Conservation (phyloP, 345 rosid genomes). For the Psidium guajava region DNA sequence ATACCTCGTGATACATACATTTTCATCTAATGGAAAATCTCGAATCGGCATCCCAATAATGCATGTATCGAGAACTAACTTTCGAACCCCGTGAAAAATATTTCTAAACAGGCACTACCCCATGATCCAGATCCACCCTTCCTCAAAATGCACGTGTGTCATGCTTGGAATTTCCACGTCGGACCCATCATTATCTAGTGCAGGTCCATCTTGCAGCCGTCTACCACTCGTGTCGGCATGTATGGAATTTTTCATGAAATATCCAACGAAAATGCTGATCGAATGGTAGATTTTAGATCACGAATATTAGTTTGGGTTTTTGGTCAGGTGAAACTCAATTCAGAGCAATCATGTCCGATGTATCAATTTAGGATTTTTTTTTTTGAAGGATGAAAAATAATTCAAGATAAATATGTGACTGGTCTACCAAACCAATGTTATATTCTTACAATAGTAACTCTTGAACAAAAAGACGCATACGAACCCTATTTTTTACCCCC, state of each 20-base stretch:
- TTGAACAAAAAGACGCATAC: not conserved
- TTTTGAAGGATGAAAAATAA: too few species aligned
- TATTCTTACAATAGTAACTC: not conserved
- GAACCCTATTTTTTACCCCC: not conserved
- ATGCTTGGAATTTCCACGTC: not conserved
- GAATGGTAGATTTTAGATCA: not conserved
- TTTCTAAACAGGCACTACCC: too few species aligned
- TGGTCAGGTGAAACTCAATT: not conserved
- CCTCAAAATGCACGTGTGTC: not conserved
- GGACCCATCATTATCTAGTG: not conserved
- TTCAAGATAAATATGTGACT: not conserved
- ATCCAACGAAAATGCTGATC: not conserved
- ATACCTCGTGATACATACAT: not conserved
- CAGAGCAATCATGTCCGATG: not conserved
- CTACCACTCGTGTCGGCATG: not conserved
- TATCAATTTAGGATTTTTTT: too few species aligned
- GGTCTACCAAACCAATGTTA: not conserved
- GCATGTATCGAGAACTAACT: not conserved
- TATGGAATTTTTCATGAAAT: not conserved
- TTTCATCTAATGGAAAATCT: not conserved
- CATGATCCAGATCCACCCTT: not conserved
- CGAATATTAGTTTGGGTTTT: fast-evolving
- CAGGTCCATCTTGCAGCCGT: too few species aligned
- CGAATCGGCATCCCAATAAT: too few species aligned
- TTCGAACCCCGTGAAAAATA: not conserved